A percentile compares a stretch with the other conserved stretches of the same genome.
phyloP scores from a whole-genome alignment of 1,284 basidiomycete species.

The Pterula multifida region DNA sequence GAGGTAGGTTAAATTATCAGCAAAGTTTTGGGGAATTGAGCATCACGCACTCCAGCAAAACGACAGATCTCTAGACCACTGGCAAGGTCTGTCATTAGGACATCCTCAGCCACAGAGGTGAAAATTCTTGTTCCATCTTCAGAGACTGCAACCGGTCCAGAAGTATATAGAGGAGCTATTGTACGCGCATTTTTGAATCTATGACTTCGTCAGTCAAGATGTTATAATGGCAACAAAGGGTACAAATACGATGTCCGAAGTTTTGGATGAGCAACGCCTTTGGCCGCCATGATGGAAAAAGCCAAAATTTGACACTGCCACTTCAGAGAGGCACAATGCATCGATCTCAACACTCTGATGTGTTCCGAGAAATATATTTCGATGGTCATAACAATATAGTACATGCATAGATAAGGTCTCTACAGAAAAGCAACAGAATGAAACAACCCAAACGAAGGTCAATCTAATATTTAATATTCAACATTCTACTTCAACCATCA shows the following conservation, averaged over 20 bases:
- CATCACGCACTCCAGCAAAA: conserved; percentile 62
- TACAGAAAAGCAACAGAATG: conserved; percentile 9
- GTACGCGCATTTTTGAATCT: conserved; percentile 67
- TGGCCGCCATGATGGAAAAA: neutral
- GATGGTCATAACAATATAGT: neutral
- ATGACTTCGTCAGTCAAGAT: conserved; percentile 10
- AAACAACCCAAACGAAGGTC: conserved; percentile 5
- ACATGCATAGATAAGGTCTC: conserved; percentile 4
- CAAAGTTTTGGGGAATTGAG: conserved; percentile 7
- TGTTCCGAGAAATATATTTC: neutral
- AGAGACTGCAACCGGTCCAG: conserved; percentile 75
- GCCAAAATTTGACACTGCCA: neutral
- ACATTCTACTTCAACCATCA: no score
- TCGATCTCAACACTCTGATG: neutral
- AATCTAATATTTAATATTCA: neutral
- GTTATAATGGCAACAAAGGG: neutral
- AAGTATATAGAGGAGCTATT: conserved; percentile 77
- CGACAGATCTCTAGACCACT: conserved; percentile 69
- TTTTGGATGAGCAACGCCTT: neutral
- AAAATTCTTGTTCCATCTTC: conserved; percentile 72
- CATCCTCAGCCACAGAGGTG: conserved; percentile 81
- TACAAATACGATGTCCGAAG: neutral
- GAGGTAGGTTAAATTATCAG: conserved; percentile 3
- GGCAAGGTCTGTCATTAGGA: conserved; percentile 70
- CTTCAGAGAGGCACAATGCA: neutral